These are phyloP conservation scores for Solanum habrochaites DNA, from an alignment of 257 asterid species.

Conservation along the genomic window DNA sequence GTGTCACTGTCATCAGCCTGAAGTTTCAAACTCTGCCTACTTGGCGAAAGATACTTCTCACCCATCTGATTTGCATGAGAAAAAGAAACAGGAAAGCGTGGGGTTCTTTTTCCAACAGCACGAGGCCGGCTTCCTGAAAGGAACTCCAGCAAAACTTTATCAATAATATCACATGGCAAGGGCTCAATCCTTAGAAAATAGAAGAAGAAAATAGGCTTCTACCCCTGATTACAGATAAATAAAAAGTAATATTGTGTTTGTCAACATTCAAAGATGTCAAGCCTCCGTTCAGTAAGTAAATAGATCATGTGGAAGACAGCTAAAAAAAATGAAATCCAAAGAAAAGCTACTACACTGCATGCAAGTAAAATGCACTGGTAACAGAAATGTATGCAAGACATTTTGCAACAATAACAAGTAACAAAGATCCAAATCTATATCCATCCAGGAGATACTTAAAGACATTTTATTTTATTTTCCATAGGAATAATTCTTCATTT, in stretches of 20 bases:
- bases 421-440: not conserved
- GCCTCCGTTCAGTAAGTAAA: not conserved
- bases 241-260: not conserved
- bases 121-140: constrained; percentile 65
- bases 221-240: not conserved
- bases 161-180: constrained; percentile 7
- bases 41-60: constrained; percentile 41
- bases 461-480: not conserved
- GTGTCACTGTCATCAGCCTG: constrained; percentile 46
- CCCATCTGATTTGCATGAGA: constrained; percentile 32
- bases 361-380: not conserved
- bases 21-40: constrained; percentile 42
- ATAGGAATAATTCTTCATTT: not conserved
- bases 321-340: not conserved
- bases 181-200: constrained; percentile 6
- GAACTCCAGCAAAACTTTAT: constrained; percentile 9
- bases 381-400: not conserved
- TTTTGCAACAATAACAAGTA: not conserved
- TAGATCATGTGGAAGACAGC: not conserved
- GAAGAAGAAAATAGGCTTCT: not conserved
- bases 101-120: constrained; percentile 88
- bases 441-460: not conserved
- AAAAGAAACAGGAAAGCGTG: constrained; percentile 66
- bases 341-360: not conserved
- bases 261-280: not conserved